A percentile compares a stretch with the other conserved stretches of the same genome.
These are phyloP conservation scores for Coniferiporia sulphurascens DNA, from an alignment of 1,284 basidiomycete genomes.

Conservation along the genomic window DNA sequence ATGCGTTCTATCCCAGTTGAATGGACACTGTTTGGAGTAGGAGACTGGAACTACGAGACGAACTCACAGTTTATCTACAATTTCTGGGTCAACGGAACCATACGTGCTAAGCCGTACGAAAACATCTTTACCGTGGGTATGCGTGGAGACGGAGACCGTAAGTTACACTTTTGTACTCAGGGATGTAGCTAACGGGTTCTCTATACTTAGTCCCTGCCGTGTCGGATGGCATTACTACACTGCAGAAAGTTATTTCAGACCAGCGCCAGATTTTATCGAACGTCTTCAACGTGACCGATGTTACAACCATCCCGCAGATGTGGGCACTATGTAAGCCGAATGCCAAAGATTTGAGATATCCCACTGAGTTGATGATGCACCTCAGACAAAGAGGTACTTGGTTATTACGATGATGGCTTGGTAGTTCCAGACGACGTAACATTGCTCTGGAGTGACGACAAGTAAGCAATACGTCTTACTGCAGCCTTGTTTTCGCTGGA, in stretches of 20 bases:
- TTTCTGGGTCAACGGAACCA: conserved; percentile 55
- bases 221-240: conserved; percentile 41
- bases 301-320: conserved; percentile 54
- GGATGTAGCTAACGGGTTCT: neutral
- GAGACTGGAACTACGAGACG: conserved; percentile 56
- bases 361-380: conserved; percentile 5
- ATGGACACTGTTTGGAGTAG: conserved; percentile 49
- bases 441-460: conserved; percentile 59
- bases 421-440: conserved; percentile 51
- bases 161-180: conserved; percentile 21
- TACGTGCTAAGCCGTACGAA: conserved; percentile 53
- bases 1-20: conserved; percentile 59
- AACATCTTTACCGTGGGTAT: conserved; percentile 61
- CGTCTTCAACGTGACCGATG: conserved; percentile 46
- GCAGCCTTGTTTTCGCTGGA: neutral
- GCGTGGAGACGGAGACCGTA: conserved; percentile 58
- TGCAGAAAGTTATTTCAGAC: conserved; percentile 53
- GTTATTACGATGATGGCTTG: conserved; percentile 61
- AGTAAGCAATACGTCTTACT: conserved; percentile 31
- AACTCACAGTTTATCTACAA: conserved; percentile 51
- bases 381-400: conserved; percentile 57
- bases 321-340: conserved; percentile 53
- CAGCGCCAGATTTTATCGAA: conserved; percentile 59
- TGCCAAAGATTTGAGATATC: neutral
- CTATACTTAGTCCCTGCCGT: conserved; percentile 44